phyloP scores from a whole-genome alignment of 805 yeast genomes.

The Starmerella floris region DNA sequence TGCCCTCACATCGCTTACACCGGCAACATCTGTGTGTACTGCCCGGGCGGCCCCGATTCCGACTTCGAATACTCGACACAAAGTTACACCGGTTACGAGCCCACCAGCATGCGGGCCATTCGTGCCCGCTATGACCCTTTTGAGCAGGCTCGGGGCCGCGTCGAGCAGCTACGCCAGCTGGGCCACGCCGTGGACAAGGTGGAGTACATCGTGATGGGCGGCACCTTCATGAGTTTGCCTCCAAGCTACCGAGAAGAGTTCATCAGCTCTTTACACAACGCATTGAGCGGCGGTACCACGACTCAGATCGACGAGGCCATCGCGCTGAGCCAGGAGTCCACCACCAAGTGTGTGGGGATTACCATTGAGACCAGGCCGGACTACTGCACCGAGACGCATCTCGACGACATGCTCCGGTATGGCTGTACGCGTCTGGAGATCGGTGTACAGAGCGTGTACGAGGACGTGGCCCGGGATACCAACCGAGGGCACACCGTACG shows the following conservation, averaged over 20 bases:
- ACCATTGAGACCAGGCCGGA: slow-evolving; percentile 98
- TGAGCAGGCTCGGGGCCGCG: slow-evolving; percentile 95
- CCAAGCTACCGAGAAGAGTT: slow-evolving; percentile 79
- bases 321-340: slow-evolving; percentile 77
- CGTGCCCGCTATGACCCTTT: slow-evolving; percentile 96
- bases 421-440: slow-evolving; percentile 95
- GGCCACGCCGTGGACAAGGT: slow-evolving; percentile 97
- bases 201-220: slow-evolving; percentile 97
- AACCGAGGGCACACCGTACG: slow-evolving; percentile 96
- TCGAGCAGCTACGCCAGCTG: slow-evolving; percentile 84
- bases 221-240: slow-evolving; percentile 93
- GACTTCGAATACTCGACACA: slow-evolving; percentile 97
- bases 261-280: slow-evolving; percentile 83
- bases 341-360: slow-evolving; percentile 95
- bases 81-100: slow-evolving; percentile 96
- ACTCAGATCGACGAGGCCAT: slow-evolving; percentile 82
- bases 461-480: slow-evolving; percentile 96
- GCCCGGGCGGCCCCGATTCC: slow-evolving; percentile 98
- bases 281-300: slow-evolving; percentile 84
- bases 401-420: slow-evolving; percentile 87
- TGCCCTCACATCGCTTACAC: slow-evolving; percentile 99
- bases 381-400: slow-evolving; percentile 89
- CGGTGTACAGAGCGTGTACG: slow-evolving; percentile 94
- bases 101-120: slow-evolving; percentile 98
- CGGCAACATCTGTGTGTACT: slow-evolving; percentile 92